These are phyloP conservation scores for Globisporangium rhizosaccharum DNA, from an alignment of 352 stramenopile species.

Conservation along the genomic window DNA sequence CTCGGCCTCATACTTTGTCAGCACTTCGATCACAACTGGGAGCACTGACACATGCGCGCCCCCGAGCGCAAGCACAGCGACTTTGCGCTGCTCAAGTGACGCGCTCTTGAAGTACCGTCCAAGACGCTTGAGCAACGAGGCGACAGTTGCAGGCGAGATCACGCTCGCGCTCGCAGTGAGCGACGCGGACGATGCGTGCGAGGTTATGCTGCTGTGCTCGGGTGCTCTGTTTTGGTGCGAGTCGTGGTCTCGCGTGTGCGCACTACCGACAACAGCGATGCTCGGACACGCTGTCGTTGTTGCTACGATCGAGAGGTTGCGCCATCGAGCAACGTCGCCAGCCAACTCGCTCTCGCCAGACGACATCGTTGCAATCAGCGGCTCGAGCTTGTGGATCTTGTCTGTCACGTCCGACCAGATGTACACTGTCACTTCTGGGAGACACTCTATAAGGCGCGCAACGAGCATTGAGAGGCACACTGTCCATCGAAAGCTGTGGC, in stretches of 20 bases:
- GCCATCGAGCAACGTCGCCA: constrained; percentile 44
- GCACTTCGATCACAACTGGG: constrained; percentile 37
- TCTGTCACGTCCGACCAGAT: constrained; percentile 64
- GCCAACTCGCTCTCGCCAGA: constrained; percentile 5
- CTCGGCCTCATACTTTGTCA: constrained; percentile 49
- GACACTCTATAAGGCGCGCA: constrained; percentile 23
- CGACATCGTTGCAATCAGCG: constrained; percentile 26
- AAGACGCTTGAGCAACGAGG: constrained; percentile 45
- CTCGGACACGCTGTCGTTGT: constrained; percentile 41
- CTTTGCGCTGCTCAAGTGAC: constrained; percentile 45
- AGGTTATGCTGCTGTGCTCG: not conserved
- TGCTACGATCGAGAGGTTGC: constrained; percentile 56
- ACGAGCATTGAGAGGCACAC: constrained; percentile 41
- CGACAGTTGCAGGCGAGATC: constrained; percentile 31
- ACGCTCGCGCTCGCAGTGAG: constrained; percentile 14
- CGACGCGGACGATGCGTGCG: not conserved
- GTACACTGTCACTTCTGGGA: constrained; percentile 51
- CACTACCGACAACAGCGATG: constrained; percentile 13
- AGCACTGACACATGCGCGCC: constrained; percentile 29
- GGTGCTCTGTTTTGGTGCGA: too few relatives aligned
- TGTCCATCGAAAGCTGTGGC: constrained; percentile 55
- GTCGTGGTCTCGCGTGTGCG: not conserved
- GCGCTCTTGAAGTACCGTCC: constrained; percentile 53
- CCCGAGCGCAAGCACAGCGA: constrained; percentile 46
- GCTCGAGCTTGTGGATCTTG: constrained; percentile 58